Evolutionary conservation across 805 yeast species (phyloP).

Genomic region (Wickerhamiella sergipiensis): DNA sequence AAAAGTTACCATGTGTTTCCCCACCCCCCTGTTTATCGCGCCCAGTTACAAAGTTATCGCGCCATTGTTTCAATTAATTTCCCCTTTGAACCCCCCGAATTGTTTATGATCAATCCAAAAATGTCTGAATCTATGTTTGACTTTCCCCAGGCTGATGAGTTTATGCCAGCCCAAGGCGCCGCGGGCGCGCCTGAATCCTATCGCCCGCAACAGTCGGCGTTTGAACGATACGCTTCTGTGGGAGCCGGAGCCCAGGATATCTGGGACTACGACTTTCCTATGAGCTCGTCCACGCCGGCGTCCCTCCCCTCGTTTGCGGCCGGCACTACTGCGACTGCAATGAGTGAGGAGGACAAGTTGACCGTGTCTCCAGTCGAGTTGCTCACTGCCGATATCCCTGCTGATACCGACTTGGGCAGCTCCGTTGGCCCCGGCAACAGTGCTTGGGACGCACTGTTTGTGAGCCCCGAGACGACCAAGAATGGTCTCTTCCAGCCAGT

Average conservation of each 20-base stretch:
- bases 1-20: not conserved
- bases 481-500: not conserved
- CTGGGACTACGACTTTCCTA: slow-evolving; percentile 15
- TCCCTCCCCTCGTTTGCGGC: not conserved
- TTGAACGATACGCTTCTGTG: slow-evolving; percentile 23
- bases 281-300: not conserved
- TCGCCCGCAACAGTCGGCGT: slow-evolving; percentile 9
- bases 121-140: slow-evolving; percentile 1
- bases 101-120: not conserved
- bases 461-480: not conserved
- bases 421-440: not conserved
- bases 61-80: not conserved
- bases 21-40: not conserved
- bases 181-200: not conserved
- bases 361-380: not conserved
- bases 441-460: not conserved
- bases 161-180: not conserved
- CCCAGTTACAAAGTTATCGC: not conserved
- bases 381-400: not conserved
- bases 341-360: not conserved
- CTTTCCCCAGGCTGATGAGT: not conserved
- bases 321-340: not conserved
- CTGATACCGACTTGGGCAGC: not conserved
- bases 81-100: not conserved
- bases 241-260: slow-evolving; percentile 18